Base-by-base conservation (phyloP, 805 yeast species). In the Wickerhamiella cacticola region DNA sequence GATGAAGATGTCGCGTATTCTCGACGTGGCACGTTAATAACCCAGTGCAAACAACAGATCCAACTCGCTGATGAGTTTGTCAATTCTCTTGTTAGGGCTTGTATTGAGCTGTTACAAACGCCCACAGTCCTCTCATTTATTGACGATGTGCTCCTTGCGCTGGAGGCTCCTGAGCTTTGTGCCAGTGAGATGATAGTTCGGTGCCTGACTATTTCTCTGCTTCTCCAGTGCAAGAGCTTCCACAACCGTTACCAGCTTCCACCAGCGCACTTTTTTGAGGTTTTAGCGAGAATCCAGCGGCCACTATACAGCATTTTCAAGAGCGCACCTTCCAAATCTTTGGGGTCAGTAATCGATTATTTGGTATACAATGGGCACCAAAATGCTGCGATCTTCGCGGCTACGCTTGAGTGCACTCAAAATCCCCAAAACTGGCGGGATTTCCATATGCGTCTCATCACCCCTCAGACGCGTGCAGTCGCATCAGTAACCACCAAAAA, bases 111-210 rank as follows among this genome's bases (percentile, higher is more conserved):
- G 22, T 24, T 16, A 16, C 48, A 39, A 23, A 45, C 19, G 18
- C 29, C 10, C 23, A 36, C 39, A 16, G 34, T 24, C 1, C 22
- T 13, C 15, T 5, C 18, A 3, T 26, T 50, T 24, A 28, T 46
- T 5, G 52, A 50, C 13, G 52, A 50, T 36, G 26, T 50, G 22
- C 46, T 45, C 4, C 22, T 25, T 5, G 38, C 41, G 8, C 12
- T 50, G 12, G 31, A 15, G 10, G 42, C 18, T n/a, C 48, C 48
- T 8, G 52, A 50, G 45, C 45, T 40, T 44, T 46, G 50, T 3
- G 46, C 26, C 4, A 46, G 46, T 4, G 50, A 50, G 18, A 22
- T 42, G 12, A 13, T 50, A 7, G 38, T 50, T 1, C 33, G 48
- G 5, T 47, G 50, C 29, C 25, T 47, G 12, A 22, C 45, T n/a